Base-by-base conservation (phyloP, 441 rosid genomes). In the Hura crepitans region DNA sequence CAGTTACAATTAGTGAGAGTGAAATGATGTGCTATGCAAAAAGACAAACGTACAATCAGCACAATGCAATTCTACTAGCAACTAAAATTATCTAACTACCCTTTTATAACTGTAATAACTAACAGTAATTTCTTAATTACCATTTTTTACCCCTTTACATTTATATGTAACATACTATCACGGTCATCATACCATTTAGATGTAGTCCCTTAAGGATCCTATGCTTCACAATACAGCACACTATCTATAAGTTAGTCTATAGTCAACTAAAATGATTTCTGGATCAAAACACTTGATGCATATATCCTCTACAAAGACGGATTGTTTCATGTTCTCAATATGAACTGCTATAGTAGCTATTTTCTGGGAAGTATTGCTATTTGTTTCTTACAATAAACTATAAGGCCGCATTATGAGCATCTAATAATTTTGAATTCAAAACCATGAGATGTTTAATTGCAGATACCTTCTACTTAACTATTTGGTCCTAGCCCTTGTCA, bases 381-480 rank as follows among this genome's bases (percentile, higher is more conserved):
- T 58, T 35, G 10, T 50, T 64, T 20, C 61, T 33, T 25, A 47
- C 45, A 47, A 20, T 8, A 69, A 50, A 31, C 15, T 70, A 65
- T 27, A 46, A 20, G 13, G 23, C 59, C 25, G 33, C 68, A 14
- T 2, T 47, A 59, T 72, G 63, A 30, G 37, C 23, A 37, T 1
- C 28, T 27, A 27, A 23, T 15, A 20, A 15, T 43, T 20, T 39
- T 56, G 23, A 68, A 11, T 15, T 49, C 47, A 60, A n/a, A n/a
- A n/a, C n/a, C n/a, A n/a, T n/a, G 37, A 68, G 46, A 33, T 20
- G 28, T n/a, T 8, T 18, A 10, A 30, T 31, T 46, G 35, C 11
- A 47, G 22, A 8, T 10, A 9, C 28, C 30, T 60, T 47, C 10
- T 30, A 31, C 27, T 6, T 17, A 13, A 28, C 28, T 18, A 28